These are phyloP conservation scores for Evansstolkia leycettana DNA, from an alignment of 495 filamentous ascomycete genomes.

Conservation along the genomic window DNA sequence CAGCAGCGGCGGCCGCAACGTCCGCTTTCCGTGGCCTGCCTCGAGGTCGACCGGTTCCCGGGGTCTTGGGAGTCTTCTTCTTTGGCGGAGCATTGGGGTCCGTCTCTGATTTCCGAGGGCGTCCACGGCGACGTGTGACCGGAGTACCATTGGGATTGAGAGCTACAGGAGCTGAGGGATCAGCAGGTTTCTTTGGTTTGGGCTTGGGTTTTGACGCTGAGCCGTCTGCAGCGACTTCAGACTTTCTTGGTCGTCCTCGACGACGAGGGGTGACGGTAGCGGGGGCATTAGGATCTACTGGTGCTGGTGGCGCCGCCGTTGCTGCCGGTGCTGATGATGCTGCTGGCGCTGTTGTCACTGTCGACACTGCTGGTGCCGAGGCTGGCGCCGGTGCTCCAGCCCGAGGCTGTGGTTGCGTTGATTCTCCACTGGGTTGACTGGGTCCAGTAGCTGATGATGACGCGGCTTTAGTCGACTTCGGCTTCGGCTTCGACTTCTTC, in stretches of 20 bases:
- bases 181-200: background rate
- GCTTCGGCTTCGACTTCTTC: background rate
- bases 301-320: background rate
- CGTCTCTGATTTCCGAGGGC: slow-evolving; percentile 25
- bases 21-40: slow-evolving; percentile 30
- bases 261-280: slow-evolving; percentile 9
- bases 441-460: background rate
- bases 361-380: background rate
- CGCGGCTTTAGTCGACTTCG: background rate
- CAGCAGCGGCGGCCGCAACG: slow-evolving; percentile 20
- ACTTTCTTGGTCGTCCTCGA: slow-evolving; percentile 18
- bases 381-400: too few relatives aligned
- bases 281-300: slow-evolving; percentile 5
- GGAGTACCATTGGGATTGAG: too few relatives aligned
- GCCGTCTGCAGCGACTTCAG: slow-evolving; percentile 11
- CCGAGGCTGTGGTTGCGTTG: too few relatives aligned
- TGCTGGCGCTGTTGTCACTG: slow-evolving; percentile 13
- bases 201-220: background rate
- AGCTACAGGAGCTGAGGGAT: too few relatives aligned
- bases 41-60: background rate
- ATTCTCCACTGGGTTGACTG: background rate
- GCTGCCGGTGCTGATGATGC: slow-evolving; percentile 8
- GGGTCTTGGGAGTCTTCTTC: background rate
- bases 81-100: slow-evolving; percentile 16
- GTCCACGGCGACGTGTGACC: slow-evolving; percentile 19